Conservation (phyloP, 371 early-diverging fungal genomes). For the Dichotomocladium elegans region DNA sequence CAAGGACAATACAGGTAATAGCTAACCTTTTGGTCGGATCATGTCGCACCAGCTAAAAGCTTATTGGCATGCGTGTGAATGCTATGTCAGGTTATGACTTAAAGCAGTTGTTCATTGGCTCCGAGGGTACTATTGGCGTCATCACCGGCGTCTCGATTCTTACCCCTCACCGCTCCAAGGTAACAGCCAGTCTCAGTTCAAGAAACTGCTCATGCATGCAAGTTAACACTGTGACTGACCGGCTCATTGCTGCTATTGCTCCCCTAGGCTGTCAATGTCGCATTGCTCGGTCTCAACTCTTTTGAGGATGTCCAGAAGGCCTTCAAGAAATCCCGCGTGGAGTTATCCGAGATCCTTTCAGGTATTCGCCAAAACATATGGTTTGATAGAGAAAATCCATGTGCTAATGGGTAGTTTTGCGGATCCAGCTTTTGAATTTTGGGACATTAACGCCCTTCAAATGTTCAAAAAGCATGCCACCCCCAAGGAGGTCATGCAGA, state of each 20-base stretch:
- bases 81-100: slow-evolving; percentile 70
- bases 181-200: slow-evolving; percentile 2
- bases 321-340: slow-evolving; percentile 71
- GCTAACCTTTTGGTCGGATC: not conserved
- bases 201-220: not conserved
- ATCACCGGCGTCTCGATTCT: slow-evolving; percentile 85
- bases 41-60: not conserved
- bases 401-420: not conserved
- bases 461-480: slow-evolving; percentile 69
- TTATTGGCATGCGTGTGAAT: not conserved
- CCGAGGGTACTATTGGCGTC: slow-evolving; percentile 90
- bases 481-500: slow-evolving; percentile 60
- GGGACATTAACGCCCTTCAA: slow-evolving; percentile 71
- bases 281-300: slow-evolving; percentile 71
- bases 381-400: not conserved
- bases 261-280: slow-evolving; percentile 71
- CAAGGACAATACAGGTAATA: slow-evolving; percentile 72
- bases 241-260: not conserved
- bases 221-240: not conserved
- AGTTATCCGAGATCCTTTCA: slow-evolving; percentile 91
- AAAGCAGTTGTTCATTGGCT: slow-evolving; percentile 92
- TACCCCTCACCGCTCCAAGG: slow-evolving; percentile 42
- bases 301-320: slow-evolving; percentile 78
- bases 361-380: slow-evolving; percentile 27
- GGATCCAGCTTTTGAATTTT: slow-evolving; percentile 90